Percentiles rank a stretch among this genome's conserved stretches.
These are phyloP conservation scores for Debaryomycetaceae sp. DNA, from an alignment of 1,139 yeast genomes.

Conservation along the genomic window DNA sequence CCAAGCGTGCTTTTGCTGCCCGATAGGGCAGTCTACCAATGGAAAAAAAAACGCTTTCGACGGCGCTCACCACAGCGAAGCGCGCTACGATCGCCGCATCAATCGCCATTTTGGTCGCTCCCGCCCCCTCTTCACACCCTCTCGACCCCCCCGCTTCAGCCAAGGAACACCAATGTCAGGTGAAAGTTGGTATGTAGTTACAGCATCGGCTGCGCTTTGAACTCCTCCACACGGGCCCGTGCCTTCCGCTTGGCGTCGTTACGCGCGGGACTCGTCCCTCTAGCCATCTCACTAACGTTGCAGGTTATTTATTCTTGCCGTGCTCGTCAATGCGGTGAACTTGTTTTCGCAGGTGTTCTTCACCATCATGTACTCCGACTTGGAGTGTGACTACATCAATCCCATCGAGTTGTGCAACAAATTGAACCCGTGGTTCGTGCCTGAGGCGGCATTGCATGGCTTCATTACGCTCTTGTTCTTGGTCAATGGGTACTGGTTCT, in stretches of 20 bases:
- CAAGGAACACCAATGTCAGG: no score
- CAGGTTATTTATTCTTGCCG: conserved; percentile 80
- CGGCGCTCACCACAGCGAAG: no score
- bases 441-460: conserved; percentile 87
- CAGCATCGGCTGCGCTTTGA: conserved; percentile 1
- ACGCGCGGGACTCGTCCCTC: no score
- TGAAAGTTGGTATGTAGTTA: conserved; percentile 31
- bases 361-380: conserved; percentile 88
- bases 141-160: neutral
- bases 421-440: conserved; percentile 82
- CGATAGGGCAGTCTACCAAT: no score
- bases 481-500: conserved; percentile 90
- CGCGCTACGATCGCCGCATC: no score
- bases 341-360: conserved; percentile 88
- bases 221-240: no score
- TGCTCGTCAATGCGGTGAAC: conserved; percentile 77
- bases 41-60: no score
- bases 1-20: no score
- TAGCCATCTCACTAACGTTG: conserved; percentile 8
- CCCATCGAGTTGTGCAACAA: conserved; percentile 95
- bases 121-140: neutral
- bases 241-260: neutral
- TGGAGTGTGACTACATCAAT: conserved; percentile 93
- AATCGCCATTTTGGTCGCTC: no score
- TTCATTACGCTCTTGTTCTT: conserved; percentile 67